Evolutionary conservation across 108 stramenopile genomes (phyloP), one percentile per base, ranked within the genome.

Genomic region (Cyclostephanos tholiformis): DNA sequence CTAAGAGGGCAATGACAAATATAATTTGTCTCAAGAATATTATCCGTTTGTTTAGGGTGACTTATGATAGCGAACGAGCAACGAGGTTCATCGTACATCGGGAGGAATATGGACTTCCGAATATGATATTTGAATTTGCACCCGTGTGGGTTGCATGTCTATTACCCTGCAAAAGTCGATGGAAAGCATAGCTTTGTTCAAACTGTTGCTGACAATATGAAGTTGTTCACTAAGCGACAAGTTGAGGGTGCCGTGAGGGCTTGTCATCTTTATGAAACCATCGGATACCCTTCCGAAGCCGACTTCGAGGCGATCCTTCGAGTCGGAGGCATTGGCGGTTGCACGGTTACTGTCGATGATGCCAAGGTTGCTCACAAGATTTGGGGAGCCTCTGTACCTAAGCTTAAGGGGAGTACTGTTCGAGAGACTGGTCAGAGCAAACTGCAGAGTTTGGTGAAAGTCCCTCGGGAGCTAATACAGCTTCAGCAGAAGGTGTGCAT

Each of bases 111-210:
- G 63, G 63, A 10, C 12, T 50, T 13, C 71, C 71, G 26, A 62
- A 72, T 60, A 72, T 72, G 71, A 22, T 50, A 30, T 72, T 72
- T 29, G 8, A 22, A 14, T n/a, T 62, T 72, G 71, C 71, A 72
- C 30, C 48, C 13, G 11, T 50, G 71, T 19, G 60, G 71, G 14
- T 30, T 72, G 19, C 60, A 72, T 39, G 61, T 43, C 27, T 72
- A 63, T 43, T 59, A 62, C 49, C 71, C 71, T 9, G 35, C 23
- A 6, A 25, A 32, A 10, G 60, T 32, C 62, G 27, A 26, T 22
- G 12, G 71, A 64, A 29, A 72, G 25, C 29, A n/a, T n/a, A n/a
- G n/a, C n/a, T n/a, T n/a, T n/a, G n/a, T n/a, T n/a, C n/a, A n/a
- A n/a, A n/a, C n/a, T n/a, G n/a, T n/a, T n/a, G n/a, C n/a, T n/a